Conservation (phyloP, 495 filamentous ascomycete species). For the Haplographium delicatum region DNA sequence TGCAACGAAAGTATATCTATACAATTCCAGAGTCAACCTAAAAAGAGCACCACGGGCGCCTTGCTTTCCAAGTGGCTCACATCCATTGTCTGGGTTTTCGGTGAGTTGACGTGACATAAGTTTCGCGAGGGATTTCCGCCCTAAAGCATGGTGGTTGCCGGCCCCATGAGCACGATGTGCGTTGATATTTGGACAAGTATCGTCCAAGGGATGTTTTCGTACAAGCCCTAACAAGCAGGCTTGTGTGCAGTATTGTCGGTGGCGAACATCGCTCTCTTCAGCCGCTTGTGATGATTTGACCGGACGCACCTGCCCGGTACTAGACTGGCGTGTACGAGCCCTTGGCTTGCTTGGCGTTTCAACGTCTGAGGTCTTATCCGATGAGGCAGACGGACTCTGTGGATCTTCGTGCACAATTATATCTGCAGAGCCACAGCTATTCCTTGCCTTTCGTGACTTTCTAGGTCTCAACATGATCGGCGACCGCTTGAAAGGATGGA, state of each 20-base stretch:
- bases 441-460: slow-evolving; percentile 11
- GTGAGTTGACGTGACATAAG: slow-evolving; percentile 13
- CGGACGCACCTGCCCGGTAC: slow-evolving; percentile 3
- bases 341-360: slow-evolving; percentile 17
- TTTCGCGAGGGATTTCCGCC: slow-evolving; percentile 10
- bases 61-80: slow-evolving; percentile 17
- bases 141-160: slow-evolving; percentile 11
- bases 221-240: slow-evolving; percentile 17
- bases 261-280: slow-evolving; percentile 14
- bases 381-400: slow-evolving; percentile 18
- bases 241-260: slow-evolving; percentile 18
- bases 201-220: slow-evolving; percentile 14
- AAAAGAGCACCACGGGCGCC: slow-evolving; percentile 29
- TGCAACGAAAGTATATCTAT: slow-evolving; percentile 43
- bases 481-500: slow-evolving; percentile 16
- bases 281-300: slow-evolving; percentile 13
- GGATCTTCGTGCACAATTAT: slow-evolving; percentile 17
- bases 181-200: slow-evolving; percentile 13
- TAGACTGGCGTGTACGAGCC: slow-evolving; percentile 10
- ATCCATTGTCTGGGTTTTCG: slow-evolving; percentile 13
- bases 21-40: slow-evolving; percentile 32
- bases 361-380: slow-evolving; percentile 17
- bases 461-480: slow-evolving; percentile 14
- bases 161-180: slow-evolving; percentile 11
- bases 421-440: slow-evolving; percentile 13